Conservation (phyloP, 768 basidiomycete species). For the Pleurotus platypus region DNA sequence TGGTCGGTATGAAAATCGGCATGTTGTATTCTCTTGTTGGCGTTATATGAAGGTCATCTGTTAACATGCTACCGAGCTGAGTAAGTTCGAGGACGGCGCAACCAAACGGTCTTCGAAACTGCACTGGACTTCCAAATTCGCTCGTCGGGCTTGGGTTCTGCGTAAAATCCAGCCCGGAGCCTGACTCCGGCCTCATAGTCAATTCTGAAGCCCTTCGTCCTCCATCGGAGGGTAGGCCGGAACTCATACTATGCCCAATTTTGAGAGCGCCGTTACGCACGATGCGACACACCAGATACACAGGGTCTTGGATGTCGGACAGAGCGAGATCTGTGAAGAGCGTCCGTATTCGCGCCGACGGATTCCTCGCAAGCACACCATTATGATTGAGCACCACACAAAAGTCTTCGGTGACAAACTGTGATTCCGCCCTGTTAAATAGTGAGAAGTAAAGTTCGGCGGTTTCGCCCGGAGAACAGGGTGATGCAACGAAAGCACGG, state of each 20-base stretch:
- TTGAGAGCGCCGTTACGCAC: conserved; percentile 86
- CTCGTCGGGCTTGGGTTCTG: conserved; percentile 17
- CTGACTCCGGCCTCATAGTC: conserved; percentile 31
- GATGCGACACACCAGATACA: conserved; percentile 89
- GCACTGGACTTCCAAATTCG: conserved; percentile 25
- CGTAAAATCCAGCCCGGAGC: conserved; percentile 8
- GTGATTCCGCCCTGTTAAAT: conserved; percentile 77
- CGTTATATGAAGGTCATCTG: conserved; percentile 61
- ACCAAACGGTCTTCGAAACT: conserved; percentile 89
- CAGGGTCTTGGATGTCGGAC: conserved; percentile 79
- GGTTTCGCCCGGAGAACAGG: conserved; percentile 87
- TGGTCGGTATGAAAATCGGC: conserved; percentile 82
- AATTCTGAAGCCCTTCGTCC: conserved; percentile 56
- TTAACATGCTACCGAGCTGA: conserved; percentile 58
- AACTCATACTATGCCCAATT: conserved; percentile 54
- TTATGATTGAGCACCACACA: conserved; percentile 89
- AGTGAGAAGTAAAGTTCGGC: conserved; percentile 93
- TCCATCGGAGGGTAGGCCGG: conserved; percentile 35
- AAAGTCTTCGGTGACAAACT: conserved; percentile 93
- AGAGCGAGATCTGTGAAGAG: conserved; percentile 87
- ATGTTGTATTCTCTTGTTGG: conserved; percentile 75
- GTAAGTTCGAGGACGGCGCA: conserved; percentile 89
- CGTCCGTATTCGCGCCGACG: conserved; percentile 72
- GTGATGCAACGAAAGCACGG: conserved; percentile 87
- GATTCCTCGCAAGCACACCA: conserved; percentile 81